Evolutionary conservation across 2,329 filamentous ascomycete genomes (phyloP), one percentile per base, ranked within the genome.

Genomic region (Zymoseptoria ardabiliae): DNA sequence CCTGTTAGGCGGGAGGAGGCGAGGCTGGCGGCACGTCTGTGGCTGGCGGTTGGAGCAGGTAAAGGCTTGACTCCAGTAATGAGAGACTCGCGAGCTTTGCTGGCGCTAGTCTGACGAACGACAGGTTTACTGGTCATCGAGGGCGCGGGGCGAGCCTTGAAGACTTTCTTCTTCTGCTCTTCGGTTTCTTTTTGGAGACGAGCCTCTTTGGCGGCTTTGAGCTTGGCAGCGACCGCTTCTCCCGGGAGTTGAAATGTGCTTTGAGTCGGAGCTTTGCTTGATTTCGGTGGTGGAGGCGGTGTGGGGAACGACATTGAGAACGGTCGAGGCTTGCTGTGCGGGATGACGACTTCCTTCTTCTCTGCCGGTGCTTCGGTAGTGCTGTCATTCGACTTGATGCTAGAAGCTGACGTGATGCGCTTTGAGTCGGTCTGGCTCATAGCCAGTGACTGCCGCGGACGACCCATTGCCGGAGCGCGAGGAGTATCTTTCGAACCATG

Each of bases 181-280:
- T 70, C 66, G 11, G 71, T 75, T 66, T 79, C 78, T 23, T 74
- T 72, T 62, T 75, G 77, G 56, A 75, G 64, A 0, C 79, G 75
- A 58, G 79, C 79, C 61, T 81, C 78, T 53, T 77, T 75, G 21
- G 78, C 74, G 6, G 77, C 79, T 65, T 78, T 81, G n/a, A 82
- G 69, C 63, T 79, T 81, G 4, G 79, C 79, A 2, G 81, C 79
- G 4, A 82, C 72, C 13, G 75, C 78, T 63, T 82, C 80, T 17
- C 81, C 81, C 0, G 81, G 80, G 0, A 83, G 74, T 53, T 77
- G 73, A 65, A 83, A 83, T 3, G 72, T 79, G 7, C 80, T 69
- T 55, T 70, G 75, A 0, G 81, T 83, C 0, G 78, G 78, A 13
- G 79, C 72, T 63, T 80, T 82, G 21, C 72, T 73, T 1, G 80